Evolutionary conservation across 352 stramenopile species (phyloP), one percentile per base, ranked within the genome.

Genomic region (Phytophthora fragariaefolia): DNA sequence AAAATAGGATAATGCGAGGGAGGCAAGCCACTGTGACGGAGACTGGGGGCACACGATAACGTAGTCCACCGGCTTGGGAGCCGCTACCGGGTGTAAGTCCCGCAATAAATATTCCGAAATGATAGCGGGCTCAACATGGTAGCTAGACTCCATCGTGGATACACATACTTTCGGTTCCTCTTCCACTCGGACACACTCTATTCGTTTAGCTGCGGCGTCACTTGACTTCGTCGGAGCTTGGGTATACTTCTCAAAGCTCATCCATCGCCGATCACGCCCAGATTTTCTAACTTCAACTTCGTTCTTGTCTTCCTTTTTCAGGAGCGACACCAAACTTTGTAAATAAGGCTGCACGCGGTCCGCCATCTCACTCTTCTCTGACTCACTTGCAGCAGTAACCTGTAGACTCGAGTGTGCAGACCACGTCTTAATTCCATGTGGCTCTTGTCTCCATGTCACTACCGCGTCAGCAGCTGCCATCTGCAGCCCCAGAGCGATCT

Each of bases 41-140:
- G 85, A 89, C 3, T 87, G 76, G 4, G 85, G 85, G 26, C 85
- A 93, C 26, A 93, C 73, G 30, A 93, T 79, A 12, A 80, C 82
- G 53, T 91, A 93, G 49, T 93, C 84, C 26, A 92, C 63, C 23
- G 82, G 82, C 63, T 93, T 93, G 1, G 80, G 71, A 7, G 74
- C 73, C 17, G 77, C 73, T 8, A 92, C 74, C 2, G 85, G 85
- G 49, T 91, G 78, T n/a, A 93, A 74, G 58, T 77, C 71, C 32
- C 85, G 85, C 58, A 93, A 81, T 76, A 81, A 72, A 79, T 85
- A 92, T 78, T 92, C 85, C 26, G 85, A 90, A 63, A 93, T 63
- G n/a, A 82, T 48, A 23, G 73, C 69, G 24, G 83, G 73, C 26
- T 83, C 76, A 9, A 91, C 75, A 13, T 87, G 52, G 18, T 87